Evolutionary conservation across 108 stramenopile genomes (phyloP).

Genomic region (Bacterosira constricta): DNA sequence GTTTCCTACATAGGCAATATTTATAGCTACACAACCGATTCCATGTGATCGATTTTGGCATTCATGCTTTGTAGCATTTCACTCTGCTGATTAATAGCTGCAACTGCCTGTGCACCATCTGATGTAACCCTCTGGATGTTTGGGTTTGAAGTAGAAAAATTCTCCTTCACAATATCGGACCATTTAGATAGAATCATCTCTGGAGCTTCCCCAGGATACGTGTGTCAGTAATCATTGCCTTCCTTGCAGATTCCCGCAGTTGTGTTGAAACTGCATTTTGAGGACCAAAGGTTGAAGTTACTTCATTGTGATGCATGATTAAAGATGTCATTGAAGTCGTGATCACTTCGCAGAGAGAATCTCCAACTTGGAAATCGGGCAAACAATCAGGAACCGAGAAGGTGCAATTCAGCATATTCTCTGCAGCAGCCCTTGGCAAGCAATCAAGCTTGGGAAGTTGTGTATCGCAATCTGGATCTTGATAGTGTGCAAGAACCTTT

Average conservation of each 20-base stretch:
- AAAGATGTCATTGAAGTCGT: background rate
- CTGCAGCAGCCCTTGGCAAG: background rate
- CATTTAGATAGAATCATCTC: background rate
- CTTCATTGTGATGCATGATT: background rate
- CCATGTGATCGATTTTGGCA: too few relatives aligned
- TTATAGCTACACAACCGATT: too few relatives aligned
- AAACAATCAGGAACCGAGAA: constrained; percentile 50
- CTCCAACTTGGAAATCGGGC: constrained; percentile 11
- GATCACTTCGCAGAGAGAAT: background rate
- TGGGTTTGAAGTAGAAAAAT: too few relatives aligned
- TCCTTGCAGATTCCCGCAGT: background rate
- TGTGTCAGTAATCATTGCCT: background rate
- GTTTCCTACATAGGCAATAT: too few relatives aligned
- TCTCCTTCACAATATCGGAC: too few relatives aligned
- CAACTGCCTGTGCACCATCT: too few relatives aligned
- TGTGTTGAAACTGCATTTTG: background rate
- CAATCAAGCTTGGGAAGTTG: background rate
- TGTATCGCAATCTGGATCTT: background rate
- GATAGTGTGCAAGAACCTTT: background rate
- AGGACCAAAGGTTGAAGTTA: background rate
- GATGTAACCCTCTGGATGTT: too few relatives aligned
- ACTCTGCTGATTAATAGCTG: too few relatives aligned
- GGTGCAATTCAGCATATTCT: background rate
- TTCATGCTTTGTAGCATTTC: too few relatives aligned
- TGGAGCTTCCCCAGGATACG: background rate